Base-by-base conservation (phyloP, 805 yeast species). In the Isabelozyma pseudorhagii region DNA sequence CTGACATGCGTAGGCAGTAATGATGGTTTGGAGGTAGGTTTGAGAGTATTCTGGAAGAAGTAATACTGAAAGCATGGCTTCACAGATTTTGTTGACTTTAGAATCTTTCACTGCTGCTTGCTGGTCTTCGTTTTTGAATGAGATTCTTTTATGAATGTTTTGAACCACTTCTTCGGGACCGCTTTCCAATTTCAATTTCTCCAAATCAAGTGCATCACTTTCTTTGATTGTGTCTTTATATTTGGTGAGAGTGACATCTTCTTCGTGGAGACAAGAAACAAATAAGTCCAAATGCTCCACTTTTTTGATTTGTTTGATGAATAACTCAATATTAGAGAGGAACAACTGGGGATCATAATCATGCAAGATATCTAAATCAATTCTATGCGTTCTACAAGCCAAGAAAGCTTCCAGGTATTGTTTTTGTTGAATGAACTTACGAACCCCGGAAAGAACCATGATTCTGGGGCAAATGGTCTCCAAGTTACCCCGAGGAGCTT, bases 391-490 rank as follows among this genome's bases (percentile, higher is more conserved):
- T 54, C 97, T 82, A 71, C 98, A 94, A 7, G 85, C 79, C 42
- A 80, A 56, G 58, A 93, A 91, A 0, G 99, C 99, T n/a, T 75
- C 76, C 44, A 69, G 72, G 60, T 86, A 94, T 36, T 81, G 71
- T 50, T 68, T 74, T 0, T 73, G 69, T 34, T 78, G 73, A 52
- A 94, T 89, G 55, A 78, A 77, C 34, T 78, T 74, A 55, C 99
- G 80, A 25, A 94, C 96, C 18, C 86, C 94, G 10, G 88, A 79
- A 39, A 94, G 71, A 3, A 93, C 96, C 87, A 94, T 84, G 43
- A 94, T 87, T 65, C 99, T 79, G 11, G 99, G 99, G 60, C 83
- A 85, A 15, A 94, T 87, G 0, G 98, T 91, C 67, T 94, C 99
- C 56, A 94, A 72, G 61, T 94, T 94, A 53, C 99, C 99, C 64